Evolutionary conservation across 768 basidiomycete species (phyloP).

Genomic region (Dendrothele bispora): DNA sequence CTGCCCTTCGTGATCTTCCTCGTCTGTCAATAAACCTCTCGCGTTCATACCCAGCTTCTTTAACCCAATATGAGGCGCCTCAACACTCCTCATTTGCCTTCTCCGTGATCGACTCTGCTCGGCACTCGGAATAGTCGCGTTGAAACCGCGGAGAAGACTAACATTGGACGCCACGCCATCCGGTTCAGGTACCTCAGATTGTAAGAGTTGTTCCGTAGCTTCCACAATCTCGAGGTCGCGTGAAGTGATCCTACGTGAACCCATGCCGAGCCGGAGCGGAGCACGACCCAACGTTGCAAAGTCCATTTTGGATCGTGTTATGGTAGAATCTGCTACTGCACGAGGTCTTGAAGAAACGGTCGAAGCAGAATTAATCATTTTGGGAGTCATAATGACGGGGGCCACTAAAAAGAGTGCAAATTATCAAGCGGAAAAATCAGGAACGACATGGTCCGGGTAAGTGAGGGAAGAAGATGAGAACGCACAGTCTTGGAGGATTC

Average conservation of each 20-base stretch:
- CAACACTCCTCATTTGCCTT: conserved; percentile 77
- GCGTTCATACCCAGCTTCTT: conserved; percentile 79
- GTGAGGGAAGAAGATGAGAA: conserved; percentile 9
- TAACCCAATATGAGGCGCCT: conserved; percentile 72
- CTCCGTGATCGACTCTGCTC: conserved; percentile 75
- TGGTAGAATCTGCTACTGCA: conserved; percentile 27
- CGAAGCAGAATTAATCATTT: conserved; percentile 71
- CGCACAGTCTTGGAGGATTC: conserved; percentile 77
- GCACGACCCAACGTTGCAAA: conserved; percentile 82
- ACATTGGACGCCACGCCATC: conserved; percentile 70
- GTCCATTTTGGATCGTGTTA: conserved; percentile 49
- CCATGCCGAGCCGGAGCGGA: conserved; percentile 66
- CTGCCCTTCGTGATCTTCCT: conserved; percentile 54
- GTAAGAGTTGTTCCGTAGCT: conserved; percentile 75
- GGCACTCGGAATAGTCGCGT: conserved; percentile 91
- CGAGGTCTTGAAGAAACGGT: conserved; percentile 59
- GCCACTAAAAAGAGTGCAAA: conserved; percentile 55
- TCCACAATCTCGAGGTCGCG: conserved; percentile 84
- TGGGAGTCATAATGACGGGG: conserved; percentile 87
- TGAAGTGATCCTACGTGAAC: conserved; percentile 70
- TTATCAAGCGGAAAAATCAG: conserved; percentile 50
- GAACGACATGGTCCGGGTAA: not conserved
- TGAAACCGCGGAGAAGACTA: conserved; percentile 87
- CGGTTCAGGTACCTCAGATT: conserved; percentile 70
- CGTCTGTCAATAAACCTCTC: conserved; percentile 67